phyloP scores from a whole-genome alignment of 768 basidiomycete genomes.

The Mycena kentingensis region DNA sequence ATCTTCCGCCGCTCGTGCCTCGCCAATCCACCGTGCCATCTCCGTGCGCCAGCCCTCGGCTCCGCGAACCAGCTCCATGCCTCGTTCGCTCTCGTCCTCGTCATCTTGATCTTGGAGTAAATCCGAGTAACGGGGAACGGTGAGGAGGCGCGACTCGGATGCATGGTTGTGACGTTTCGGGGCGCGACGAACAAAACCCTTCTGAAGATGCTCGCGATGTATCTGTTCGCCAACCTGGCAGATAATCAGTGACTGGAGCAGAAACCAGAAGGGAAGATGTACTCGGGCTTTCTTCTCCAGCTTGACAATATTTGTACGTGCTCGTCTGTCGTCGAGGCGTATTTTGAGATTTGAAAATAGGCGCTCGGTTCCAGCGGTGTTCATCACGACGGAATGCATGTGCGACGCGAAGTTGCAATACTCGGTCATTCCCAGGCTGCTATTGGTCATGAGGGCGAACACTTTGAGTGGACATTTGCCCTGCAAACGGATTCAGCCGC shows the following conservation, averaged over 20 bases:
- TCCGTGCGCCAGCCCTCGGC: neutral
- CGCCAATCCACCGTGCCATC: neutral
- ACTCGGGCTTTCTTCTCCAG: neutral
- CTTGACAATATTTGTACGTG: neutral
- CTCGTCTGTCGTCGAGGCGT: neutral
- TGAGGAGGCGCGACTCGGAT: neutral
- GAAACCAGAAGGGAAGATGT: neutral
- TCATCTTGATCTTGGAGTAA: neutral
- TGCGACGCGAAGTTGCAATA: neutral
- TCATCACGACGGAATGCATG: neutral
- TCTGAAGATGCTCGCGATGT: neutral
- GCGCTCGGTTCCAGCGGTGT: neutral
- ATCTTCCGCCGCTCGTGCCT: neutral
- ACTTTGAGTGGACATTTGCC: too few species aligned
- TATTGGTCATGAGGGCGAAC: neutral
- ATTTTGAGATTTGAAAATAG: neutral
- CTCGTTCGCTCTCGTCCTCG: neutral
- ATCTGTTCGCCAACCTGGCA: neutral
- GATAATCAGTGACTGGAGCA: neutral
- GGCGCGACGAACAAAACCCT: neutral
- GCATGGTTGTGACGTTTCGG: neutral
- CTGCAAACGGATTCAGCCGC: too few species aligned
- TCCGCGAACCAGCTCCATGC: neutral
- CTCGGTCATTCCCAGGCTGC: neutral
- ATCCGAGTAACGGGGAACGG: neutral